Evolutionary conservation across 352 stramenopile species (phyloP), one percentile per base, ranked within the genome.

Genomic region (Phytophthora constricta): DNA sequence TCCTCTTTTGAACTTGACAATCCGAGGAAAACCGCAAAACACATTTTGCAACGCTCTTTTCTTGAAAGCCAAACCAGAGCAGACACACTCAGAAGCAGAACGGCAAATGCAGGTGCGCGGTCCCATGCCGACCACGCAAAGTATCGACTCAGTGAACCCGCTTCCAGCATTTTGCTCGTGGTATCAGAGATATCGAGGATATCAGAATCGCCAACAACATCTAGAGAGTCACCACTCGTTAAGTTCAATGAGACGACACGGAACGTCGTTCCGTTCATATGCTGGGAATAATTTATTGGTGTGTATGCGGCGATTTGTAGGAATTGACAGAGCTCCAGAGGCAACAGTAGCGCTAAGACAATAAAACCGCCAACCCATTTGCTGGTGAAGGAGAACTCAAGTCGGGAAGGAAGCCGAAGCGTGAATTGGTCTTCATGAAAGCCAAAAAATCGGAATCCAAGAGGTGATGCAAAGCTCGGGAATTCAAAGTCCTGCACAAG

Each of bases 401-500:
- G 65, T 20, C 19, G 47, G 19, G 53, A 14, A 46, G 57, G 43
- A 48, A 78, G 48, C 0, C 28, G 33, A 2, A 85, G 22, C 11
- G 59, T 65, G 14, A 78, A 8, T 19, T 70, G 59, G 33, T 87
- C 80, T 13, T 60, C 34, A 19, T 72, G 45, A 5, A 83, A 69
- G 4, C 80, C 82, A 68, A 84, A 88, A 4, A 87, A 60, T 39
- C 65, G 71, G 3, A 57, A 57, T 3, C 74, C 76, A 33, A 74
- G 22, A 5, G 63, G 45, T 1, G 76, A 78, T 5, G 67, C 58
- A 65, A 89, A 84, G 11, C 58, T 65, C n/a, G 82, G 80, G 43
- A 89, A 91, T 22, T 76, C 28, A 28, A 58, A 85, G 41, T 86
- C 76, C 39, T 89, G 80, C 9, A 86, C 39, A 9, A 88, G 14